A percentile compares a stretch with the other conserved stretches of the same genome.
These are phyloP conservation scores for Lodderomyces metapsilosis DNA, from an alignment of 1,139 yeast species.

Conservation along the genomic window DNA sequence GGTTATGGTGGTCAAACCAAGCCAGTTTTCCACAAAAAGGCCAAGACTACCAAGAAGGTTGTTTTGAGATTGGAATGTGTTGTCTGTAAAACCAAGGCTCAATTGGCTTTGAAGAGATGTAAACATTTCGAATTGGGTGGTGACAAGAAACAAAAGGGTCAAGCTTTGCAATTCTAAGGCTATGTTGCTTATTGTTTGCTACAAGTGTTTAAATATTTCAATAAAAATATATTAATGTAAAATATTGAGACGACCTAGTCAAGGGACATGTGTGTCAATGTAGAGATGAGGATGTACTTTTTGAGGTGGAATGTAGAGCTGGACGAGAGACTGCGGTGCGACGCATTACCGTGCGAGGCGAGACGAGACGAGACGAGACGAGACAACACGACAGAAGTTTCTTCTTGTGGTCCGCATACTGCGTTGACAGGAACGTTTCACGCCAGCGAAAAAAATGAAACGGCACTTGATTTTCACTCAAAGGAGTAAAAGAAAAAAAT, in stretches of 20 bases:
- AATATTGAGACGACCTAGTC: background rate
- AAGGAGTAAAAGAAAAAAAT: too few relatives aligned
- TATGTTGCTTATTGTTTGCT: slow-evolving; percentile 8
- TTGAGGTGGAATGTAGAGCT: too few relatives aligned
- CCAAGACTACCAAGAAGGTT: slow-evolving; percentile 99
- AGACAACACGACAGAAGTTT: too few relatives aligned
- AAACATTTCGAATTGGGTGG: slow-evolving; percentile 99
- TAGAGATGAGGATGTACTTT: too few relatives aligned
- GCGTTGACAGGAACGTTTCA: background rate
- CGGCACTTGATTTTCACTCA: background rate
- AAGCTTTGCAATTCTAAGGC: slow-evolving; percentile 88
- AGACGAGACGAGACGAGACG: too few relatives aligned
- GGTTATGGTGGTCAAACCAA: slow-evolving; percentile 99
- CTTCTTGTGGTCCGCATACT: background rate
- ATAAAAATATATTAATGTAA: slow-evolving; percentile 5
- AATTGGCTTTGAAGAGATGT: slow-evolving; percentile 98
- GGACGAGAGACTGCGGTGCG: too few relatives aligned
- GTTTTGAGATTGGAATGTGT: slow-evolving; percentile 99
- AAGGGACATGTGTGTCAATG: background rate
- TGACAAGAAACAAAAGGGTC: slow-evolving; percentile 99
- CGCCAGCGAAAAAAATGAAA: background rate
- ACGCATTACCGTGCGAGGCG: too few relatives aligned
- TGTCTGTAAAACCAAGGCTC: slow-evolving; percentile 98
- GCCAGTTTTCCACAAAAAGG: slow-evolving; percentile 99
- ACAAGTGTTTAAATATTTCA: slow-evolving; percentile 1